Evolutionary conservation across 2,329 filamentous ascomycete species (phyloP).

Genomic region (Arthrobotrys conoides): DNA sequence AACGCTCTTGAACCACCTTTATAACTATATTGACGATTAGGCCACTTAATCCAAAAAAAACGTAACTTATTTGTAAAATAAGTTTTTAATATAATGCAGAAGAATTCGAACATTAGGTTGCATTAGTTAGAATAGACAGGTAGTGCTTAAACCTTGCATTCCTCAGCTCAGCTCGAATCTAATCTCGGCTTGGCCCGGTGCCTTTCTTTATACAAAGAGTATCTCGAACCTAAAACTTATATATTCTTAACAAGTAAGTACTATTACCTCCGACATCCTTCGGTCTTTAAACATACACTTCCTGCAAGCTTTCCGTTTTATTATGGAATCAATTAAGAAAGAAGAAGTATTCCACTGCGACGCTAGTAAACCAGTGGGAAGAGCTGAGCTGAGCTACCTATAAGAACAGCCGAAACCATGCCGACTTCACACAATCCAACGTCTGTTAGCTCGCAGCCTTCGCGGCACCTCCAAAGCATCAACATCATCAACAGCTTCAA

Average conservation of each 20-base stretch:
- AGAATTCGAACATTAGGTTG: background rate
- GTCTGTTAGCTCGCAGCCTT: background rate
- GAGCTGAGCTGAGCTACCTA: background rate
- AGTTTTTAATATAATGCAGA: background rate
- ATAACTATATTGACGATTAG: background rate
- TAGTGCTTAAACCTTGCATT: background rate
- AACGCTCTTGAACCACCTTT: conserved; percentile 16
- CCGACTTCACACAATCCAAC: background rate
- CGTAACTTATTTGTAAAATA: background rate
- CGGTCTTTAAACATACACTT: background rate
- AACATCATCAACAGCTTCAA: background rate
- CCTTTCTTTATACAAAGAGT: background rate
- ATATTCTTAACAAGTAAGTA: too few relatives aligned
- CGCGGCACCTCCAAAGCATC: background rate
- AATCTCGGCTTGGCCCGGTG: background rate
- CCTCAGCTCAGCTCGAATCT: background rate
- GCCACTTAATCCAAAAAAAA: background rate
- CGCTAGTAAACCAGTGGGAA: background rate
- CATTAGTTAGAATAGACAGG: background rate
- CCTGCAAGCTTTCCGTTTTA: background rate
- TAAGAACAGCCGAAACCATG: conserved; percentile 6
- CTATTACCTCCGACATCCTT: background rate
- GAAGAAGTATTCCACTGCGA: background rate
- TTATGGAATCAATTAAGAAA: background rate
- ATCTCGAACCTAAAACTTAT: conserved; percentile 1